Evolutionary conservation across 352 stramenopile species (phyloP), one percentile per base, ranked within the genome.

Genomic region (Globisporangium rhizosaccharum): DNA sequence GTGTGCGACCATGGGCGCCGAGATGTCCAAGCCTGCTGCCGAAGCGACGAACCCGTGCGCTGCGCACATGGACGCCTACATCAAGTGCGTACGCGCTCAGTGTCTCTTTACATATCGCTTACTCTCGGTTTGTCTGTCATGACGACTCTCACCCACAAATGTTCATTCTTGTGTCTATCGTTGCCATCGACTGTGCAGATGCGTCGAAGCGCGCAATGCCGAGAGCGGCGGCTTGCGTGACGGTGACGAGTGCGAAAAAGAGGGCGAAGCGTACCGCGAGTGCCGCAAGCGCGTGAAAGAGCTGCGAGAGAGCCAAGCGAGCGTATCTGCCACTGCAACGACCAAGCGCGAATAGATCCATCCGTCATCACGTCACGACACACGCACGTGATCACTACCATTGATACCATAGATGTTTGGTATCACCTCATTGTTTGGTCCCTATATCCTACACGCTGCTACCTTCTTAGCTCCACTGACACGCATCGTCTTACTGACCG

Each of bases 221-320:
- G 70, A 82, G 63, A 82, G 71, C 54, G 79, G 79, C 46, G 79
- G 79, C 0, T 65, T 89, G n/a, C 77, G 79, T 26, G 77, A 89
- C 60, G 79, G 79, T 51, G 79, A 87, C 50, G 79, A 89, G 68
- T 89, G 79, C 58, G 75, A 87, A 54, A 63, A 73, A 36, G 79
- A 89, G 61, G 70, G 77, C 53, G 70, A 80, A 51, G 73, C 71
- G 28, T 89, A 89, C 60, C 79, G 75, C 59, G 75, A 83, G 62
- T 89, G 79, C 62, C 67, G 79, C 48, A 66, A 65, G 53, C 81
- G 77, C 51, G 59, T 62, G 18, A 77, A 82, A 49, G 59, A 79
- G 57, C 61, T 74, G 23, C 69, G 67, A 51, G 62, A 57, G 41
- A 68, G 25, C 28, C 51, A 63, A 30, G 59, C 47, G 20, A 72